These are phyloP conservation scores for Cyclostephanos tholiformis DNA, from an alignment of 108 stramenopile genomes.

Conservation along the genomic window DNA sequence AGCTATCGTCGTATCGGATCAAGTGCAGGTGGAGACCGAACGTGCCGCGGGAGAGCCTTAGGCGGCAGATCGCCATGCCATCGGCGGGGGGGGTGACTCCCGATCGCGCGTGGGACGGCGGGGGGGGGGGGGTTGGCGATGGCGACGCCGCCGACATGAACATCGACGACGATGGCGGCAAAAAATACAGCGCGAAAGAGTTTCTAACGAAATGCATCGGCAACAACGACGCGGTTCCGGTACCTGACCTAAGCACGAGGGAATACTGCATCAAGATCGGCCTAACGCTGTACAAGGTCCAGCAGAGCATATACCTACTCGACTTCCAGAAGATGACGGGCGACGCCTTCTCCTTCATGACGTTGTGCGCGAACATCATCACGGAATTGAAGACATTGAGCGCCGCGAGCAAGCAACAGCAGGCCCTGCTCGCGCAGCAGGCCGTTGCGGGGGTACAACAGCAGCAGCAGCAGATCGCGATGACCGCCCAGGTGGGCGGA, in stretches of 20 bases:
- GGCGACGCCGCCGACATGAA: constrained; percentile 46
- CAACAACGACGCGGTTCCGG: constrained; percentile 59
- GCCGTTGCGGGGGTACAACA: constrained; percentile 64
- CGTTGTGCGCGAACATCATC: constrained; percentile 96
- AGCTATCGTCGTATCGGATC: constrained; percentile 91
- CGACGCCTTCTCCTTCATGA: constrained; percentile 98
- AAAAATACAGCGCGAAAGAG: constrained; percentile 29
- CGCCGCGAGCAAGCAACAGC: constrained; percentile 88
- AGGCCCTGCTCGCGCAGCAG: constrained; percentile 73
- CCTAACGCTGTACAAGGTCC: constrained; percentile 97
- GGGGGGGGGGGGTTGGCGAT: constrained; percentile 40
- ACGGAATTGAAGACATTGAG: constrained; percentile 96
- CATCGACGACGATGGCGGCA: constrained; percentile 50
- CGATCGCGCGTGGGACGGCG: constrained; percentile 61
- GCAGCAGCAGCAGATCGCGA: constrained; percentile 70
- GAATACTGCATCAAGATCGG: constrained; percentile 93
- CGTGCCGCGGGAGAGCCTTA: constrained; percentile 37
- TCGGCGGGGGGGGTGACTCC: constrained; percentile 65
- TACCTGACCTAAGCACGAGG: constrained; percentile 82
- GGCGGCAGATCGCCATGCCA: constrained; percentile 52
- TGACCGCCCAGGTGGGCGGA: constrained; percentile 46
- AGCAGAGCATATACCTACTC: constrained; percentile 96
- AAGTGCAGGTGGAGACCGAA: constrained; percentile 96
- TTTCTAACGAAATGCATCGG: constrained; percentile 71
- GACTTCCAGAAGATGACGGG: constrained; percentile 98